Conservation (phyloP, 345 rosid genomes). For the Eucalyptus victrix region DNA sequence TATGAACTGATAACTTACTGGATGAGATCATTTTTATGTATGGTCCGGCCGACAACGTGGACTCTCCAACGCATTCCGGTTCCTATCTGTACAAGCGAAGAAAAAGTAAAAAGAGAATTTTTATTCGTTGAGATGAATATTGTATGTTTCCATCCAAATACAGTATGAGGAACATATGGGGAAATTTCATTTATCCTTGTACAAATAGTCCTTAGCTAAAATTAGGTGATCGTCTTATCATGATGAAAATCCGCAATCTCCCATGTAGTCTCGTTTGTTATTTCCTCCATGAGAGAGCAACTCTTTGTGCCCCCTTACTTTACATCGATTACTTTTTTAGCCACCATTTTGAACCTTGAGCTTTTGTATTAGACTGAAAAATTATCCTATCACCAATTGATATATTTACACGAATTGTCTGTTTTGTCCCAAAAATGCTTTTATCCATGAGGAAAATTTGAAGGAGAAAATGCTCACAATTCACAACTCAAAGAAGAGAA, state of each 20-base stretch:
- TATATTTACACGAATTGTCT: not conserved
- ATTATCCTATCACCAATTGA: not conserved
- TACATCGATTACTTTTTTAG: not conserved
- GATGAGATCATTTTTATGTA: too few relatives aligned
- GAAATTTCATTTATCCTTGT: not conserved
- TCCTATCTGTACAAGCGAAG: too few relatives aligned
- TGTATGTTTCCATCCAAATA: not conserved
- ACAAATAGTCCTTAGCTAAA: not conserved
- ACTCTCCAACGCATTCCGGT: not conserved
- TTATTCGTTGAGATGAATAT: not conserved
- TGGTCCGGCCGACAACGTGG: not conserved
- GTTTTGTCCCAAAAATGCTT: not conserved
- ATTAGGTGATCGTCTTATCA: not conserved
- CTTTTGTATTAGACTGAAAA: not conserved
- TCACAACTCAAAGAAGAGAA: not conserved
- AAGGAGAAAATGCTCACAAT: not conserved
- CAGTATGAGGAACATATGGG: not conserved
- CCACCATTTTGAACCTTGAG: not conserved
- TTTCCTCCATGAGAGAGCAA: not conserved
- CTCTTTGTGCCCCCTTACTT: not conserved
- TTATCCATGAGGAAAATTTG: not conserved
- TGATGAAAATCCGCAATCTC: not conserved
- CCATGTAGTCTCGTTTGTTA: not conserved
- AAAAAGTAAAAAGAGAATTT: not conserved
- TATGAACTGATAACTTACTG: not conserved